Base-by-base conservation (phyloP, 1,284 basidiomycete genomes). In the Fomitopsis betulina region DNA sequence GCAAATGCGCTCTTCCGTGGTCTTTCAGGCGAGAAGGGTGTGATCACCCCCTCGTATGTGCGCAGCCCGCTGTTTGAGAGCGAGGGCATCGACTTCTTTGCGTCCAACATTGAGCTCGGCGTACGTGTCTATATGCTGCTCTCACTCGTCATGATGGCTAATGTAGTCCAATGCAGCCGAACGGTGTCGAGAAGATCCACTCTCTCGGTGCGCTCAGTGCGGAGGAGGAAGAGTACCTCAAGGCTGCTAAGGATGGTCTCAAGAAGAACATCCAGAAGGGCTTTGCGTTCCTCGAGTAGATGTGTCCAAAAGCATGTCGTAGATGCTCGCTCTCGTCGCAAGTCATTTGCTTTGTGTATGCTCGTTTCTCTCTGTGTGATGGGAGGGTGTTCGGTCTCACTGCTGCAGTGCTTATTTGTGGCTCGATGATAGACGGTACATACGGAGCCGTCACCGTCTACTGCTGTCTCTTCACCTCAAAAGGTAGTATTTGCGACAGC, bases 251-350 rank as follows among this genome's bases (percentile, higher is more conserved):
- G 71, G 93, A 94, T 63, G 94, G 96, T 72, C 84, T 96, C 70
- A 91, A 92, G 85, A 95, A 94, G 86, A 97, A 97, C 87, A 96
- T 98, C 70, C 87, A 92, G 76, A 96, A 95, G 87, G 94, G 94
- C 76, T 87, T 84, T 76, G 81, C 85, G 60, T 95, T 96, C 69
- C 89, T 87, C 69, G 67, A 68, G 53, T 62, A 59, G 58, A 52
- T n/a, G 50, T 35, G 39, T 37, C 25, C 17, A 59, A 57, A 57
- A 57, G 19, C 56, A 47, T 47, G 56, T 57, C 45, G 30, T 53
- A 57, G 56, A 57, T 53, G 56, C 51, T 37, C 35, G 30, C 15
- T 17, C 25, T 19, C 32, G 49, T 51, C 32, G 12, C 32, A n/a
- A 51, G 49, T 37, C 49, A 21, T 21, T n/a, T 51, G n/a, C 17